phyloP scores from a whole-genome alignment of 495 filamentous ascomycete genomes.

The Xanthoparmelia taractica region DNA sequence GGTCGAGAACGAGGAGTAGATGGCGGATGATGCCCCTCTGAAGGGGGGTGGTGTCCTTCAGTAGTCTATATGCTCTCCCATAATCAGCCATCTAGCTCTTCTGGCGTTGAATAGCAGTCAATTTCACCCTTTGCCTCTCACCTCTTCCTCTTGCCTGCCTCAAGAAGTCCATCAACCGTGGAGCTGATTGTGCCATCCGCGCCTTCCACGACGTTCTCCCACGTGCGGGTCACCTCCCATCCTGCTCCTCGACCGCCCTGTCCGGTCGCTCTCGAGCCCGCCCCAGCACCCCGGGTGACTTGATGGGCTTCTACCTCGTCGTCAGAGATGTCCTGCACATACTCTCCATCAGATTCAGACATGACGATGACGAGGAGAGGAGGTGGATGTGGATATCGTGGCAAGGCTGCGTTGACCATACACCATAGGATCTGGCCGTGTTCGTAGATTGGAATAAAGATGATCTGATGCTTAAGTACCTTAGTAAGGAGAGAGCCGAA shows the following conservation, averaged over 20 bases:
- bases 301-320: constrained; percentile 59
- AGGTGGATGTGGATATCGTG: not conserved
- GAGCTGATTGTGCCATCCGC: constrained; percentile 67
- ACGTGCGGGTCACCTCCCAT: constrained; percentile 50
- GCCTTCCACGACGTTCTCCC: constrained; percentile 62
- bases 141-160: constrained; percentile 70
- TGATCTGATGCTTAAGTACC: not conserved
- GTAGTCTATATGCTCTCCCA: constrained; percentile 44
- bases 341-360: constrained; percentile 77
- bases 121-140: constrained; percentile 30
- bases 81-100: not conserved
- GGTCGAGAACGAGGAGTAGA: constrained; percentile 83
- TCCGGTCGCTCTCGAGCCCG: constrained; percentile 40
- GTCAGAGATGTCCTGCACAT: constrained; percentile 67
- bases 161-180: constrained; percentile 59
- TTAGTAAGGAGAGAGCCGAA: not conserved
- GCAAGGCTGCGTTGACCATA: not conserved
- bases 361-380: constrained; percentile 42
- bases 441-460: not conserved
- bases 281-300: constrained; percentile 33
- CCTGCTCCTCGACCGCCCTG: constrained; percentile 47
- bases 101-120: not conserved
- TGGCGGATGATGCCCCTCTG: constrained; percentile 97
- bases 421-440: not conserved
- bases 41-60: constrained; percentile 87